phyloP scores from a whole-genome alignment of 2,329 filamentous ascomycete genomes.

The Sclerotinia subarctica region DNA sequence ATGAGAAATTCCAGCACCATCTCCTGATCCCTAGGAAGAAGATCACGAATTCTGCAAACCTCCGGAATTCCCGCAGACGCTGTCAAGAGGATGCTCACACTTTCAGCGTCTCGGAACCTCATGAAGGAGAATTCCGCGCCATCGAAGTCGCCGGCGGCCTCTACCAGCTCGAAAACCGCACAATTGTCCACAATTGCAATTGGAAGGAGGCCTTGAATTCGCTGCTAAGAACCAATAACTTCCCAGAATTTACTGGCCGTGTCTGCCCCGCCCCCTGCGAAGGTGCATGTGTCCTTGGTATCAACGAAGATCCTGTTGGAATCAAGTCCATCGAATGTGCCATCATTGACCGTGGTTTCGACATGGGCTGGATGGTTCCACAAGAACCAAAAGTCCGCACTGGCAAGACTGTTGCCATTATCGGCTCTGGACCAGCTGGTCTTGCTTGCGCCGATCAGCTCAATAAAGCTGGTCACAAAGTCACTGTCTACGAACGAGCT shows the following conservation, averaged over 20 bases:
- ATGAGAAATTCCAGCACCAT: no score
- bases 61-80: no score
- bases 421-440: conserved; percentile 89
- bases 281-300: conserved; percentile 91
- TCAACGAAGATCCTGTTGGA: conserved; percentile 94
- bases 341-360: conserved; percentile 95
- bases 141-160: no score
- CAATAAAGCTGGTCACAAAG: conserved; percentile 83
- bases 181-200: conserved; percentile 39
- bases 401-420: conserved; percentile 82
- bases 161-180: conserved; percentile 41
- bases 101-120: no score
- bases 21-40: no score
- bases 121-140: no score
- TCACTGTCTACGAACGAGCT: conserved; percentile 89
- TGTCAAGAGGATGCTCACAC: no score
- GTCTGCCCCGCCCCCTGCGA: conserved; percentile 96
- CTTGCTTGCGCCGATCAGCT: conserved; percentile 89
- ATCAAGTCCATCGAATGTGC: conserved; percentile 99
- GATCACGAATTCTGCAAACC: no score
- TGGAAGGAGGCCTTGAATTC: conserved; percentile 92
- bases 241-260: conserved; percentile 95
- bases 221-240: conserved; percentile 95
- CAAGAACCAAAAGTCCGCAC: conserved; percentile 73
- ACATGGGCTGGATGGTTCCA: conserved; percentile 97